Evolutionary conservation across 129 eudicot species (phyloP), one percentile per base, ranked within the genome.

Genomic region (Helichrysum umbraculigerum): DNA sequence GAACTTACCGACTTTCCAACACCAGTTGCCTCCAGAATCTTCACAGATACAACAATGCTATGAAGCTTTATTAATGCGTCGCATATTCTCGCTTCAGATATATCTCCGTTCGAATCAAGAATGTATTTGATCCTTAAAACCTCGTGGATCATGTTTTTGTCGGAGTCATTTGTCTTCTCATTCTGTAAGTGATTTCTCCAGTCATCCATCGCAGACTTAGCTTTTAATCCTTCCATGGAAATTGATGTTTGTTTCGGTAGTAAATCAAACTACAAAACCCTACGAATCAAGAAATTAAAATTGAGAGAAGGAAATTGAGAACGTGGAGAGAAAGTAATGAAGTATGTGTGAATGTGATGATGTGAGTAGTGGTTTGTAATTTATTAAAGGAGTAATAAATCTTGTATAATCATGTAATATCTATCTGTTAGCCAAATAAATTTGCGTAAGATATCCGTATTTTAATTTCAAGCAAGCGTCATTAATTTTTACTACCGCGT

Each of bases 121-220:
- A 51, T 7, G 14, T 4, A 16, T 52, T 51, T 71, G 7, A 51
- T 71, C 50, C 12, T 52, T 29, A 71, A 22, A 30, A 71, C 75
- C 29, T 51, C 47, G 0, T 57, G 16, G 32, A 52, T 37, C 22
- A 14, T 22, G 10, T 22, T 1, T 70, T 30, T 15, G 16, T 82
- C 86, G 51, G 90, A 93, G 44, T 90, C 84, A 81, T 88, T 91
- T 3, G 87, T 82, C 78, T 84, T 86, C 10, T 82, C 81, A 8
- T 25, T 78, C 70, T 81, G n/a, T 65, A 93, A 93, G 75, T 79
- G 89, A 4, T 81, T 85, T 81, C 98, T 93, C 98, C 96, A 93
- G 47, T 82, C 67, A 54, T 85, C 90, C 47, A 92, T 70, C 29
- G 51, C 68, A 16, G 54, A 3, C 5, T 37, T 68, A 14, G 91